Conservation (phyloP, 2,329 filamentous ascomycete genomes). For the Cercospora berteroae region DNA sequence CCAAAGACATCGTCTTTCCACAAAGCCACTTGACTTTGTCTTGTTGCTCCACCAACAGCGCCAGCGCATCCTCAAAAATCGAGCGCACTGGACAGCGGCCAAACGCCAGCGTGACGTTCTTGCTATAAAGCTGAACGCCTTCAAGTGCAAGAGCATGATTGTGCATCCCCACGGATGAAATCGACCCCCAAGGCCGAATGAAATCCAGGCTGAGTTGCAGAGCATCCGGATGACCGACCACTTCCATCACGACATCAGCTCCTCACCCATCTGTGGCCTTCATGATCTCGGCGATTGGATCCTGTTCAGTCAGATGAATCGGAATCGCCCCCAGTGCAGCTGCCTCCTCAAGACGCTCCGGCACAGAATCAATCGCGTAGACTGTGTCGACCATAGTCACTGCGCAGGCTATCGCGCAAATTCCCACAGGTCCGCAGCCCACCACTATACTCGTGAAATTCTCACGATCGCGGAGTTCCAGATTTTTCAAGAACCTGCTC, state of each 20-base stretch:
- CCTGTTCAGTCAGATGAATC: not conserved
- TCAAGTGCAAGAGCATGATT: not conserved
- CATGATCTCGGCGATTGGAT: not conserved
- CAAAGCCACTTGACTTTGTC: not conserved
- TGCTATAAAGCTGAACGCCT: not conserved
- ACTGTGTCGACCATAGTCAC: not conserved
- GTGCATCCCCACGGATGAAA: not conserved
- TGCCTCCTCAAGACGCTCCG: not conserved
- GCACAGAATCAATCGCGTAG: not conserved
- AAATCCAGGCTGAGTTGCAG: not conserved
- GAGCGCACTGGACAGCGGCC: not conserved
- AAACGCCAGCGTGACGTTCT: not conserved
- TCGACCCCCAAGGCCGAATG: not conserved
- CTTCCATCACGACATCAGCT: not conserved
- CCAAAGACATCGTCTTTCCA: not conserved
- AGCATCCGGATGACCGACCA: not conserved
- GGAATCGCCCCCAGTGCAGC: not conserved
- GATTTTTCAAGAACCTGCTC: not conserved
- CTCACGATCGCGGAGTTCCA: not conserved
- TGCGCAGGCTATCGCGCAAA: not conserved
- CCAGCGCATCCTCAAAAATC: not conserved
- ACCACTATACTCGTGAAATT: not conserved
- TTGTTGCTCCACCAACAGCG: not conserved
- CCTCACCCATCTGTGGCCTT: slow-evolving; percentile 31
- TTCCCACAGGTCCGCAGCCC: not conserved